Percentiles rank a stretch among this genome's conserved stretches.
Evolutionary conservation across 768 basidiomycete species (phyloP).

Genomic region (Tremella yokohamensis): DNA sequence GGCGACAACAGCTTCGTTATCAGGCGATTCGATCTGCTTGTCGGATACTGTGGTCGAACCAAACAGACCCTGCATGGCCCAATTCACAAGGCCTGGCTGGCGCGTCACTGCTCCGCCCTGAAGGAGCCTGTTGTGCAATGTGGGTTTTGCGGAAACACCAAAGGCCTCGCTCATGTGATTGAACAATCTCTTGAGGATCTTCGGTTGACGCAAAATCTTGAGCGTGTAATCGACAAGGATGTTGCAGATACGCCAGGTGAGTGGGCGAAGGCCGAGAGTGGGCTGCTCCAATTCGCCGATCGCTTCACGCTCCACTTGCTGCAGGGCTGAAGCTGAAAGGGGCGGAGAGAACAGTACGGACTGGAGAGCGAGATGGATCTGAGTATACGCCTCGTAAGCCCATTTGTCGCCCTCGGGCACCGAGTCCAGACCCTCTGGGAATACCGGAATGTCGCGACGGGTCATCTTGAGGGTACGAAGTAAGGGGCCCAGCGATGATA

Average conservation of each 20-base stretch:
- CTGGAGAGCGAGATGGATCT: constrained; percentile 45
- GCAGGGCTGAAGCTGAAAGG: constrained; percentile 27
- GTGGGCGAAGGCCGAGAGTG: constrained; percentile 12
- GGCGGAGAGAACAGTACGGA: constrained; percentile 47
- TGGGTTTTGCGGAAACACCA: constrained; percentile 17
- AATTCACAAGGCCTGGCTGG: neutral
- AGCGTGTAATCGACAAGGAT: constrained; percentile 37
- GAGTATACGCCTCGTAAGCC: constrained; percentile 47
- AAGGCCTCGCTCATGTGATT: constrained; percentile 28
- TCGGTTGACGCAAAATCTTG: constrained; percentile 15
- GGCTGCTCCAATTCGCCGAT: neutral
- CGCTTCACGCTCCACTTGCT: constrained; percentile 14
- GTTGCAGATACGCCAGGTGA: constrained; percentile 28
- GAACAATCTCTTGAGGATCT: constrained; percentile 19
- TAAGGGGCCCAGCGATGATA: constrained; percentile 31
- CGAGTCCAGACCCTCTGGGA: constrained; percentile 17
- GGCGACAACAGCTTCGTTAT: no score
- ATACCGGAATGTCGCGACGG: constrained; percentile 35
- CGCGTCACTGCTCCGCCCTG: neutral
- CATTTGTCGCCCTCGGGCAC: constrained; percentile 25
- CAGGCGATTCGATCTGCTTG: neutral
- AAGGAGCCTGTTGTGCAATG: constrained; percentile 23
- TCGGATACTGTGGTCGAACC: constrained; percentile 15
- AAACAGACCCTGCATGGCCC: constrained; percentile 10
- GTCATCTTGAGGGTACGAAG: constrained; percentile 32